phyloP scores from a whole-genome alignment of 108 stramenopile species.

The Aurantiochytrium sp. region DNA sequence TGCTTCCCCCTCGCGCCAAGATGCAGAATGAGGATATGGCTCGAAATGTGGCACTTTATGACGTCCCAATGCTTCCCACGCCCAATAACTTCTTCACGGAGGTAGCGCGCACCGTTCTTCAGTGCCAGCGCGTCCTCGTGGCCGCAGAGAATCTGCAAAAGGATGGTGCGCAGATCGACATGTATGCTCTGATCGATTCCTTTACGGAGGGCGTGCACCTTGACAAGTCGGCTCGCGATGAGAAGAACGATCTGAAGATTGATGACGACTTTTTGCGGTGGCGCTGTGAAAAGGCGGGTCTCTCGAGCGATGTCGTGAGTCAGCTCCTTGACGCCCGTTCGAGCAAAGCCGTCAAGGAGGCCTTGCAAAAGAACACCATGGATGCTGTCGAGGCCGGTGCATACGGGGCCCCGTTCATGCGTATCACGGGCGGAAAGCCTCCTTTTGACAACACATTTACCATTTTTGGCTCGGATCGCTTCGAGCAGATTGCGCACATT shows the following conservation, averaged over 20 bases:
- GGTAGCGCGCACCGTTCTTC: neutral
- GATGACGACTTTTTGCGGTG: neutral
- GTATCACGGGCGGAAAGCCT: neutral
- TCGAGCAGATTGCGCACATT: neutral
- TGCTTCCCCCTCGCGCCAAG: neutral
- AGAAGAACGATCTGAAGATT: neutral
- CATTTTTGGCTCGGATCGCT: conserved; percentile 10
- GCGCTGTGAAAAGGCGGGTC: neutral
- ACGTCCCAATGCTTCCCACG: neutral
- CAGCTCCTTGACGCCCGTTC: neutral
- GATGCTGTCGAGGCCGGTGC: neutral
- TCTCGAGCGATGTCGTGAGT: neutral
- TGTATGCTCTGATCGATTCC: neutral
- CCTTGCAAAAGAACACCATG: neutral
- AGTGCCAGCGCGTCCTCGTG: neutral
- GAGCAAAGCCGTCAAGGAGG: neutral
- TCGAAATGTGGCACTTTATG: neutral
- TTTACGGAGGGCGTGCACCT: neutral
- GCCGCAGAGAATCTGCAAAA: neutral
- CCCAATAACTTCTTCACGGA: neutral
- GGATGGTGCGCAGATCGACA: neutral
- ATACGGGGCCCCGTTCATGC: neutral
- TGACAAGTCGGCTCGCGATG: neutral
- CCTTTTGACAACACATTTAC: neutral
- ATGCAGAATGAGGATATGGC: neutral